Evolutionary conservation across 2,329 filamentous ascomycete genomes (phyloP).

Genomic region (Colletotrichum caudatum): DNA sequence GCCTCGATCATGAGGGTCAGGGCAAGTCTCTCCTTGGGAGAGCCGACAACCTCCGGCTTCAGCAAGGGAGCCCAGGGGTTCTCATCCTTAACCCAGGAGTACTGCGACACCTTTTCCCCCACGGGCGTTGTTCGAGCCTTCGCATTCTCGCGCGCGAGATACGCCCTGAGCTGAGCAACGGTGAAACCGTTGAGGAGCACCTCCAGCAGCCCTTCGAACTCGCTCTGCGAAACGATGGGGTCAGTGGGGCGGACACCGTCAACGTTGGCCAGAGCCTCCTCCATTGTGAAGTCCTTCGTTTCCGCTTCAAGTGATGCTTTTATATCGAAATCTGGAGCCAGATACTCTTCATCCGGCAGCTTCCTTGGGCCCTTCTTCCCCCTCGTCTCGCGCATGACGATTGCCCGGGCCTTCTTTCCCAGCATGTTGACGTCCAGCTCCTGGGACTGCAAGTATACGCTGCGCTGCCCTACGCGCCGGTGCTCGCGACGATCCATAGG

Average conservation of each 20-base stretch:
- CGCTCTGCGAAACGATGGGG: conserved; percentile 52
- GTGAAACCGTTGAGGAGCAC: conserved; percentile 61
- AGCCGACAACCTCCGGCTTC: conserved; percentile 32
- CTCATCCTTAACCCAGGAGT: conserved; percentile 57
- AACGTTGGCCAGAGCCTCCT: conserved; percentile 60
- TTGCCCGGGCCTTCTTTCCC: conserved; percentile 57
- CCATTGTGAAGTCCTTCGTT: conserved; percentile 44
- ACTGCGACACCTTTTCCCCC: conserved; percentile 41
- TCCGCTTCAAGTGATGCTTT: conserved; percentile 49
- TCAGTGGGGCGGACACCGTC: conserved; percentile 60
- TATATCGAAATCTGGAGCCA: conserved; percentile 46
- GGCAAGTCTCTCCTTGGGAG: conserved; percentile 56
- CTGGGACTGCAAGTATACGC: conserved; percentile 30
- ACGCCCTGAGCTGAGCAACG: conserved; percentile 57
- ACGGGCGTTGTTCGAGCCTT: conserved; percentile 15
- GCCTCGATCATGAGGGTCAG: conserved; percentile 59
- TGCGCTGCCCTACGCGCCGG: conserved; percentile 18
- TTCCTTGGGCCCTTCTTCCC: conserved; percentile 28
- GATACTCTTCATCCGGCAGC: conserved; percentile 23
- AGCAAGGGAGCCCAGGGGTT: conserved; percentile 56
- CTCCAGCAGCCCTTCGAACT: conserved; percentile 57
- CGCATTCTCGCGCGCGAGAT: conserved; percentile 48
- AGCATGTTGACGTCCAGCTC: conserved; percentile 51
- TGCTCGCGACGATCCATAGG: conserved; percentile 5
- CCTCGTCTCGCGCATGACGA: conserved; percentile 58